Evolutionary conservation across 2,329 filamentous ascomycete species (phyloP).

Genomic region (Dactylellina sp.): DNA sequence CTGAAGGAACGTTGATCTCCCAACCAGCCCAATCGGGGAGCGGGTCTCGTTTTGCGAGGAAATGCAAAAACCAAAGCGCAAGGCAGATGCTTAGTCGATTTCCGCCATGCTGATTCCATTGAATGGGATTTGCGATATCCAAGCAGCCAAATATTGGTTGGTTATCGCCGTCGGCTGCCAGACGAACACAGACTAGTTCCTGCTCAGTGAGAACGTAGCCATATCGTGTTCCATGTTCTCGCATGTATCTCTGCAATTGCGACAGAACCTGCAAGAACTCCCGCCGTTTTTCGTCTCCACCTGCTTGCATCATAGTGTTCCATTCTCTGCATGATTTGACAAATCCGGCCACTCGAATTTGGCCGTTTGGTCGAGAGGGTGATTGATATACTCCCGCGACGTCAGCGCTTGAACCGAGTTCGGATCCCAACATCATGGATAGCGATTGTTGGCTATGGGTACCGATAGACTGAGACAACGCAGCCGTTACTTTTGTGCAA

Average conservation of each 20-base stretch:
- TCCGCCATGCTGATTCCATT: constrained; percentile 52
- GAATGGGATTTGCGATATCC: constrained; percentile 51
- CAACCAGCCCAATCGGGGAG: constrained; percentile 49
- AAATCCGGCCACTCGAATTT: constrained; percentile 49
- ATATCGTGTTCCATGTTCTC: constrained; percentile 49
- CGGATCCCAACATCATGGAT: constrained; percentile 47
- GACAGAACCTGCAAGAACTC: constrained; percentile 51
- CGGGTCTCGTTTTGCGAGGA: constrained; percentile 46
- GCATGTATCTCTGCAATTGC: constrained; percentile 48
- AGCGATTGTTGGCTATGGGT: constrained; percentile 47
- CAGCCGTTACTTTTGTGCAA: constrained; percentile 49
- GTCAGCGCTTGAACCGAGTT: constrained; percentile 49
- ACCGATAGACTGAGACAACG: constrained; percentile 48
- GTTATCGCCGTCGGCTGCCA: constrained; percentile 40
- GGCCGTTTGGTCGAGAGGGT: constrained; percentile 45
- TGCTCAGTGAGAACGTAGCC: constrained; percentile 52
- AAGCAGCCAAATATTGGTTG: constrained; percentile 49
- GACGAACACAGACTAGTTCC: constrained; percentile 47
- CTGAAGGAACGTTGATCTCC: constrained; percentile 41
- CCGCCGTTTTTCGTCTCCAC: constrained; percentile 45
- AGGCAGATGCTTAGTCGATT: constrained; percentile 50
- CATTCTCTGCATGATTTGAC: constrained; percentile 55
- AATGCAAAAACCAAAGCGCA: constrained; percentile 49
- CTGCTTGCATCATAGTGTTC: constrained; percentile 56
- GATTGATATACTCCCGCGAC: constrained; percentile 53